phyloP scores from a whole-genome alignment of 805 yeast species.

The Yarrowia bubula region DNA sequence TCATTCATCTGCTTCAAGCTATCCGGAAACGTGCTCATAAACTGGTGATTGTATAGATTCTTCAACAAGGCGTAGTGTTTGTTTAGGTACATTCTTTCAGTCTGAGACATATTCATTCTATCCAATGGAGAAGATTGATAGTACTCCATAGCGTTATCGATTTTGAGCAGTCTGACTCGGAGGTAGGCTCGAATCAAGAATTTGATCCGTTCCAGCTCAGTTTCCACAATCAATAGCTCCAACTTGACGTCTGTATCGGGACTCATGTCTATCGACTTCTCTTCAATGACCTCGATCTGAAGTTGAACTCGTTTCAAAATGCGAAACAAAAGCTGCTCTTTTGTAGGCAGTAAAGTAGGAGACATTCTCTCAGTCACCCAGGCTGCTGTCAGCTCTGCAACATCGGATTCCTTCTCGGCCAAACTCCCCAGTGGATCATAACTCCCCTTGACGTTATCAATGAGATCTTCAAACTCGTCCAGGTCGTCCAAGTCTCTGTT shows the following conservation, averaged over 20 bases:
- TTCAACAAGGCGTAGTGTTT: constrained; percentile 62
- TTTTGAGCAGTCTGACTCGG: constrained; percentile 67
- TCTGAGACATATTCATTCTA: constrained; percentile 49
- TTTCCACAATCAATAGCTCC: constrained; percentile 79
- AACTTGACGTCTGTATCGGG: constrained; percentile 58
- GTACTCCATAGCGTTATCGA: constrained; percentile 66
- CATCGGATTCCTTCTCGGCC: constrained; percentile 38
- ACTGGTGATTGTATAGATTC: constrained; percentile 64
- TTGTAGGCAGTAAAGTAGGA: constrained; percentile 82
- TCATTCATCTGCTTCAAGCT: constrained; percentile 74
- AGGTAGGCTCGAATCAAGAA: constrained; percentile 78
- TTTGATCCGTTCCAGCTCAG: constrained; percentile 84
- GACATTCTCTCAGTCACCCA: constrained; percentile 86
- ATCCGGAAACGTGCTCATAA: constrained; percentile 65
- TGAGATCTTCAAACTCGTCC: constrained; percentile 33
- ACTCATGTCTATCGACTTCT: constrained; percentile 74
- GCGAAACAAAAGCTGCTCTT: constrained; percentile 55
- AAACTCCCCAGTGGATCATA: background rate
- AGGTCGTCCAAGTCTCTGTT: background rate
- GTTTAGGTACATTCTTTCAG: constrained; percentile 66
- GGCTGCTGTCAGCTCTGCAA: constrained; percentile 50
- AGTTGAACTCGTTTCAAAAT: constrained; percentile 58
- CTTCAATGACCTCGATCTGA: constrained; percentile 67
- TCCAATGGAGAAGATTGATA: constrained; percentile 49
- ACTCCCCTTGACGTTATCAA: constrained; percentile 28